phyloP scores from a whole-genome alignment of 805 yeast genomes.

The Candida dendrica region DNA sequence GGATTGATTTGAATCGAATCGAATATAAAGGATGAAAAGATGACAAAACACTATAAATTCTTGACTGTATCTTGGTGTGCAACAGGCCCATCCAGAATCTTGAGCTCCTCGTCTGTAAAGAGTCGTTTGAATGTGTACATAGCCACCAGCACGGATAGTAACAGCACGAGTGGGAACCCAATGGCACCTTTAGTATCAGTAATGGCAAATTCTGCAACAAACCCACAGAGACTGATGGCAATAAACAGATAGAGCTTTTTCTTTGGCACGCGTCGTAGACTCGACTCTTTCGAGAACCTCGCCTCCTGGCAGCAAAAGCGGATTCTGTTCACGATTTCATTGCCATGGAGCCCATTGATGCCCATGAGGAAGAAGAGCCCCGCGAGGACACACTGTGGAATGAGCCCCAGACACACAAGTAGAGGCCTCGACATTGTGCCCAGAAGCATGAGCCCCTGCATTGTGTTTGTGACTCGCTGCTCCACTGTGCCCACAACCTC shows the following conservation, averaged over 20 bases:
- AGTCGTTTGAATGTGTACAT: constrained; percentile 55
- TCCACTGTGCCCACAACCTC: constrained; percentile 55
- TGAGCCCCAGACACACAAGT: constrained; percentile 66
- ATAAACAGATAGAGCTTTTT: constrained; percentile 46
- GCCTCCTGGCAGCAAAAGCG: constrained; percentile 45
- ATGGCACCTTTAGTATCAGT: constrained; percentile 86
- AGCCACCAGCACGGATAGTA: constrained; percentile 57
- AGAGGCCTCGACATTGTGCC: constrained; percentile 90
- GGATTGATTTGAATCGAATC: too few species aligned
- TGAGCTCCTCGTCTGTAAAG: constrained; percentile 56
- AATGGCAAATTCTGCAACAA: constrained; percentile 76
- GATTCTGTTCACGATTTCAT: constrained; percentile 56
- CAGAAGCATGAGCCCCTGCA: constrained; percentile 77
- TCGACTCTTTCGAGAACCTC: constrained; percentile 5
- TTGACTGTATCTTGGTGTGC: constrained; percentile 50
- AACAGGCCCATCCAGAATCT: constrained; percentile 57
- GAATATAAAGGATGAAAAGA: too few species aligned
- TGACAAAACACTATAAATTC: too few species aligned
- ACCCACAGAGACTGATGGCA: constrained; percentile 54
- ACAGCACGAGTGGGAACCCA: constrained; percentile 83
- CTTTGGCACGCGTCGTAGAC: constrained; percentile 24
- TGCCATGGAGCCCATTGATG: constrained; percentile 62
- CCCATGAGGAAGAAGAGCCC: constrained; percentile 96
- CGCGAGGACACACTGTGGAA: constrained; percentile 90
- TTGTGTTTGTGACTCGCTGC: constrained; percentile 78